phyloP scores from a whole-genome alignment of 2,329 filamentous ascomycete genomes.

The Ophiosphaerella narmari region DNA sequence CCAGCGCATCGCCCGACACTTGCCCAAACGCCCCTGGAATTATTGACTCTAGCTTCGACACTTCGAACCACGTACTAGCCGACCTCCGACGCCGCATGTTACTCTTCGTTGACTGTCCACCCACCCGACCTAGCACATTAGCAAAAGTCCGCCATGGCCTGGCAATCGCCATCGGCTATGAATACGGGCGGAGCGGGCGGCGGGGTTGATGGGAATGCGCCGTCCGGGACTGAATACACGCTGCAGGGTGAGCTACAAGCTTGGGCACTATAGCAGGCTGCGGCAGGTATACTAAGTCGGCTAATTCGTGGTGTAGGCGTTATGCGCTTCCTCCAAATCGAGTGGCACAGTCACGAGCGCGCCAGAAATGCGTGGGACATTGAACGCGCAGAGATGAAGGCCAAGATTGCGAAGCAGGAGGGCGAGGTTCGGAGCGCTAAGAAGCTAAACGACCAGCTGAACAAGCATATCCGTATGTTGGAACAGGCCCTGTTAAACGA shows the following conservation, averaged over 20 bases:
- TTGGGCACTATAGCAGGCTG: constrained; percentile 7
- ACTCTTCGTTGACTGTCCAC: constrained; percentile 26
- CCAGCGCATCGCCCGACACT: constrained; percentile 1
- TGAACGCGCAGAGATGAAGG: constrained; percentile 98
- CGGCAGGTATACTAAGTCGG: constrained; percentile 5
- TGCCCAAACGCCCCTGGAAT: constrained; percentile 19
- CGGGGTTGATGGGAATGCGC: constrained; percentile 53
- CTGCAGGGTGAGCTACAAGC: constrained; percentile 62
- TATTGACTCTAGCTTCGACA: constrained; percentile 28
- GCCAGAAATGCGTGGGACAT: constrained; percentile 99
- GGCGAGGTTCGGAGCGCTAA: constrained; percentile 86
- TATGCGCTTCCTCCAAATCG: constrained; percentile 98
- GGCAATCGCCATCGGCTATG: constrained; percentile 70
- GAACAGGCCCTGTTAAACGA: constrained; percentile 88
- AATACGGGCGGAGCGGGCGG: constrained; percentile 59
- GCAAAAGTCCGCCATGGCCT: constrained; percentile 62
- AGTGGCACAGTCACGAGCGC: constrained; percentile 98
- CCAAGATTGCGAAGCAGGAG: constrained; percentile 91
- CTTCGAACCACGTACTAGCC: constrained; percentile 22
- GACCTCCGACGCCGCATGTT: constrained; percentile 38
- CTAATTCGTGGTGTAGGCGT: constrained; percentile 66
- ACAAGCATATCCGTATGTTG: constrained; percentile 87
- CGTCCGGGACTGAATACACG: constrained; percentile 72
- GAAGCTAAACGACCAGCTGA: constrained; percentile 83
- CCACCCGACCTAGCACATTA: constrained; percentile 24